Percentiles rank a stretch among this genome's conserved stretches.
Conservation (phyloP, 208 protist species). For the Leishmania tarentolae region DNA sequence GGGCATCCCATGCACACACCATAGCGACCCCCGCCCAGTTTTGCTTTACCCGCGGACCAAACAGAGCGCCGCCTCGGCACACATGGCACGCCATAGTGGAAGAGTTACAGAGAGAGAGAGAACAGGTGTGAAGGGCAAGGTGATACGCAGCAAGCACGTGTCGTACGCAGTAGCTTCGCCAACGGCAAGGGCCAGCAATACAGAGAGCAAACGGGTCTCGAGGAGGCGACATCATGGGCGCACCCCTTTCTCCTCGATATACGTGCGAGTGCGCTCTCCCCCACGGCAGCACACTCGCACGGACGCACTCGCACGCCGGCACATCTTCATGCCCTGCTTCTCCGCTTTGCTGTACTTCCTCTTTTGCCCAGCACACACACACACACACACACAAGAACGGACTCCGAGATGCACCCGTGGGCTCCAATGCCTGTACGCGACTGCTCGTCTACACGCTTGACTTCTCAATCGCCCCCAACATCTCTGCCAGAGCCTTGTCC, state of each 20-base stretch:
- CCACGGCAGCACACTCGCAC: background rate
- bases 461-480: constrained; percentile 53
- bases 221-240: background rate
- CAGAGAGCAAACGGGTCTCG: background rate
- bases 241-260: background rate
- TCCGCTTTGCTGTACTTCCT: background rate
- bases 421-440: background rate
- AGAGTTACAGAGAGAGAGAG: background rate
- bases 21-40: background rate
- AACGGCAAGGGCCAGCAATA: too few species aligned
- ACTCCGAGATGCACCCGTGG: background rate
- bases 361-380: background rate
- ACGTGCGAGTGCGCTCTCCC: background rate
- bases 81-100: background rate
- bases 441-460: constrained; percentile 32
- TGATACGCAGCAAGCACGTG: background rate
- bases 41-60: background rate
- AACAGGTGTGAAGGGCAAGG: too few species aligned
- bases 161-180: too few species aligned
- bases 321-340: background rate
- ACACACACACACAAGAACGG: background rate
- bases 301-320: background rate
- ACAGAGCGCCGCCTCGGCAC: background rate
- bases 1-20: background rate
- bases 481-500: constrained; percentile 58